Evolutionary conservation across 2,329 filamentous ascomycete species (phyloP).

Genomic region (Aspergillus udagawae): DNA sequence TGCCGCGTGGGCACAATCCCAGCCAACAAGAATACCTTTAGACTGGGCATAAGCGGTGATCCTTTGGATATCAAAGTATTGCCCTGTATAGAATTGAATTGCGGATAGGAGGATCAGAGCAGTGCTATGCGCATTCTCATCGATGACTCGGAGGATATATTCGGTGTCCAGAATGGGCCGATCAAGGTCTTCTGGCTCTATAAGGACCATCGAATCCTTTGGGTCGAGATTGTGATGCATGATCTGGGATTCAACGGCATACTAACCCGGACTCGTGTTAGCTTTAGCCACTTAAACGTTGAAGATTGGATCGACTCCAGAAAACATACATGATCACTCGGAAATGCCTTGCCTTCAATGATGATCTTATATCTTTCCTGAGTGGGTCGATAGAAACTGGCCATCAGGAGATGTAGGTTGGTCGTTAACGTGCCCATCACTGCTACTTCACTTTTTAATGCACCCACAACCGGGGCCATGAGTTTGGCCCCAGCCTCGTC

Average conservation of each 20-base stretch:
- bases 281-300: neutral
- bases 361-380: constrained; percentile 70
- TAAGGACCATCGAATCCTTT: constrained; percentile 65
- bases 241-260: constrained; percentile 79
- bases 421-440: constrained; percentile 84
- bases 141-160: constrained; percentile 68
- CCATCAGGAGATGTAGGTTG: constrained; percentile 78
- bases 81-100: constrained; percentile 89
- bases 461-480: constrained; percentile 72
- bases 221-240: constrained; percentile 65
- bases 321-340: constrained; percentile 68
- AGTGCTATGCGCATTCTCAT: constrained; percentile 66
- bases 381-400: constrained; percentile 74
- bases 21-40: constrained; percentile 70
- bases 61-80: constrained; percentile 74
- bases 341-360: constrained; percentile 86
- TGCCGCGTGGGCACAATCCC: constrained; percentile 83
- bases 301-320: neutral
- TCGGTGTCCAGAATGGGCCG: constrained; percentile 64
- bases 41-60: constrained; percentile 75
- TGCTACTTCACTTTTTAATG: constrained; percentile 67
- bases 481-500: constrained; percentile 68
- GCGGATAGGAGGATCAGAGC: constrained; percentile 78
- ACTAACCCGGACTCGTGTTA: constrained; percentile 47
- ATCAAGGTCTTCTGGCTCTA: constrained; percentile 57